Evolutionary conservation across 2,329 filamentous ascomycete genomes (phyloP).

Genomic region (Bipolaris bicolor): DNA sequence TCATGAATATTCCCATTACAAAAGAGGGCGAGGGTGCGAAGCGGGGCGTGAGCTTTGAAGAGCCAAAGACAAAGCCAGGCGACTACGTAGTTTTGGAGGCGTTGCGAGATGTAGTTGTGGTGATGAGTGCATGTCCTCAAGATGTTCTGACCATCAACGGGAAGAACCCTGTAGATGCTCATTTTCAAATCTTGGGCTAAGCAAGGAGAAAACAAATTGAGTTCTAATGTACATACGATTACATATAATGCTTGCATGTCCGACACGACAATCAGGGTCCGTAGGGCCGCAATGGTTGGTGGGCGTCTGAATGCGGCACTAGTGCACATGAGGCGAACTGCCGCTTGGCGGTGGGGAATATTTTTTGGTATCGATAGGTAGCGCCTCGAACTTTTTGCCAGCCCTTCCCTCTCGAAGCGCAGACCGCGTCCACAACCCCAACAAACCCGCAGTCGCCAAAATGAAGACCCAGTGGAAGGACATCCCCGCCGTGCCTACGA

Average conservation of each 20-base stretch:
- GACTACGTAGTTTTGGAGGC: constrained; percentile 54
- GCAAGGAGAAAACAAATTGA: background rate
- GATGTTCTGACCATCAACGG: constrained; percentile 54
- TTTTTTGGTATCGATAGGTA: constrained; percentile 20
- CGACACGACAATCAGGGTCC: background rate
- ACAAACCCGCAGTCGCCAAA: constrained; percentile 27
- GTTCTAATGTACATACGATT: background rate
- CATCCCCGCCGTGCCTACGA: constrained; percentile 86
- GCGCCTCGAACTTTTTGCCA: constrained; percentile 22
- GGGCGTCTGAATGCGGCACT: constrained; percentile 6
- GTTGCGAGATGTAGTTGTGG: constrained; percentile 54
- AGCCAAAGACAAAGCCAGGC: constrained; percentile 49
- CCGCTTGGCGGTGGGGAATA: constrained; percentile 20
- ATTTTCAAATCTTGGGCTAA: constrained; percentile 45
- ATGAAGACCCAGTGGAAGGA: constrained; percentile 58
- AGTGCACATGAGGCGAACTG: constrained; percentile 18
- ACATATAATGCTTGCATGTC: too few species aligned
- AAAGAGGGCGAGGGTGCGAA: constrained; percentile 47
- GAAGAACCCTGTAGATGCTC: constrained; percentile 52
- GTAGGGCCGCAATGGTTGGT: background rate
- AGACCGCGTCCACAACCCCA: constrained; percentile 24
- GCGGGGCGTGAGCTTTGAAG: constrained; percentile 48
- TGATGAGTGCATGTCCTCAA: constrained; percentile 57
- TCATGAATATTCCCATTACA: constrained; percentile 56
- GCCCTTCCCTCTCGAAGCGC: constrained; percentile 19